Evolutionary conservation across 2,329 filamentous ascomycete genomes (phyloP).

Genomic region (Fulvia fulva): DNA sequence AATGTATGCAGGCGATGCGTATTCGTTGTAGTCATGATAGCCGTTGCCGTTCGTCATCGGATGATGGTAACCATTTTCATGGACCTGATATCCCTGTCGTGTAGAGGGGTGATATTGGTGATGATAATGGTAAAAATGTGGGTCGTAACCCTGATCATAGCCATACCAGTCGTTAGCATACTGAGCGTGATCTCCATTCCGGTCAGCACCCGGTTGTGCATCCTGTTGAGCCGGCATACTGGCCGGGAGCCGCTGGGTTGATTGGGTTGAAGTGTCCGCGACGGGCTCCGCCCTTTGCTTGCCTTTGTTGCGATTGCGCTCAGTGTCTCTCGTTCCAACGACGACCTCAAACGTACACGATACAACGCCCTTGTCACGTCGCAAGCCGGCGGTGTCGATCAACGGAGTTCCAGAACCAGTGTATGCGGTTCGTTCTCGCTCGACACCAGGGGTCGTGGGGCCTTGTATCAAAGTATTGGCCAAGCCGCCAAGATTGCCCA

Average conservation of each 20-base stretch:
- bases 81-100: conserved; percentile 4
- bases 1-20: conserved; percentile 10
- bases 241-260: not conserved
- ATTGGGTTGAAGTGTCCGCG: not conserved
- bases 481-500: conserved; percentile 25
- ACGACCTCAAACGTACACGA: conserved; percentile 80
- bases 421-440: conserved; percentile 12
- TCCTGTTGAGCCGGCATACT: not conserved
- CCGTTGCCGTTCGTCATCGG: not conserved
- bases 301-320: conserved; percentile 44
- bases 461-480: conserved; percentile 22
- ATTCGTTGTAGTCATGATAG: conserved; percentile 2
- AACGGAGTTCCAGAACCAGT: conserved; percentile 53
- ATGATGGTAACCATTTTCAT: conserved; percentile 5
- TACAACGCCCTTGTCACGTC: conserved; percentile 88
- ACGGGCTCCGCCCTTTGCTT: conserved; percentile 38
- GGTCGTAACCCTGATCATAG: conserved; percentile 29
- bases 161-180: conserved; percentile 17
- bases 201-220: not conserved
- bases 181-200: not conserved
- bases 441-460: conserved; percentile 2
- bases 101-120: conserved; percentile 6
- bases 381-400: conserved; percentile 79
- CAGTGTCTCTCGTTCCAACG: conserved; percentile 79
- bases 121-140: conserved; percentile 13